Evolutionary conservation across 768 basidiomycete species (phyloP), one percentile per base, ranked within the genome.

Genomic region (Tubosaeta sp.): DNA sequence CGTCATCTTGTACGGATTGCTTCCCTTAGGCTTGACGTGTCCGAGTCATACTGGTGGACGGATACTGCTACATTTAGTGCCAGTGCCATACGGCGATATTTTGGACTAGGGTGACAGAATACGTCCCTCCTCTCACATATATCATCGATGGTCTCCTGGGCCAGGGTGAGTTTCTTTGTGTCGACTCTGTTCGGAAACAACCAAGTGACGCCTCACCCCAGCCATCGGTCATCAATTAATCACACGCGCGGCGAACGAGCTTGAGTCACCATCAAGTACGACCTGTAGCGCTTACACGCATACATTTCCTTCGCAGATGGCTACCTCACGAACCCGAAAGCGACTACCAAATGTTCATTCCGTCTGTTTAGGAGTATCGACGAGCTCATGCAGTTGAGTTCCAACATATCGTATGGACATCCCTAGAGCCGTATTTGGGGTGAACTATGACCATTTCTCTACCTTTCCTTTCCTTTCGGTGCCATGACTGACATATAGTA

Each of bases 341-440:
- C 83, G 4, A 77, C 78, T 0, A 52, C 66, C n/a, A 66, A 61
- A 41, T 89, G 86, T 62, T 52, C 72, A 19, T 85, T 80, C 66
- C 87, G 86, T 56, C 68, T 79, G 1, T 73, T 74, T 27, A 58
- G 71, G 7, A 76, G 72, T 3, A 83, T 84, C 5, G 76, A 86
- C 58, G 61, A 77, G 45, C 73, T 69, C 61, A 53, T 76, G 46
- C 43, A 41, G 13, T 17, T 27, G n/a, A 17, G 5, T 4, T 49
- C 47, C 38, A 50, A 51, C 22, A 35, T 60, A 6, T 50, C 49
- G 11, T 58, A 58, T 12, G 42, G 22, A 11, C 42, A 48, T 6
- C 45, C 38, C 3, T 54, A 52, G 59, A 58, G 14, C 61, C 44
- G n/a, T 48, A 16, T 16, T 58, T 6, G 55, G 41, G 1, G 37